Percentiles rank a stretch among this genome's conserved stretches.
phyloP scores from a whole-genome alignment of 352 stramenopile species.

The Globisporangium mamillatum region DNA sequence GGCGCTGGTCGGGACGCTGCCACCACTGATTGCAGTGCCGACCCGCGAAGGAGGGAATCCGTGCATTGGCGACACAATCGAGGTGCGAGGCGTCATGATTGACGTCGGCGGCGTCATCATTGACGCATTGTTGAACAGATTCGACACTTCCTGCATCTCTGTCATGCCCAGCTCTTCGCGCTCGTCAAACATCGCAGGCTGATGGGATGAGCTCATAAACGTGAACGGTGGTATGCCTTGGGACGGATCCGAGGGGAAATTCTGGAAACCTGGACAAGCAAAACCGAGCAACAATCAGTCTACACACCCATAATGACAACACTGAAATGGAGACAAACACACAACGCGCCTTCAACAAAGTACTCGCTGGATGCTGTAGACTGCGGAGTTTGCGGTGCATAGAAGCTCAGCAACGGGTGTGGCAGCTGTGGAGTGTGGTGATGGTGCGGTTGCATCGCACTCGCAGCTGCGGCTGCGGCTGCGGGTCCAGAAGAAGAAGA shows the following conservation, averaged over 20 bases:
- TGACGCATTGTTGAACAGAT: slow-evolving; percentile 15
- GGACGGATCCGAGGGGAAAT: slow-evolving; percentile 9
- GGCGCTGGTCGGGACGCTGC: not conserved
- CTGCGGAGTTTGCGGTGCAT: slow-evolving; percentile 8
- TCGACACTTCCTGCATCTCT: slow-evolving; percentile 17
- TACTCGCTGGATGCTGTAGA: slow-evolving; percentile 7
- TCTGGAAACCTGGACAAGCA: slow-evolving; percentile 10
- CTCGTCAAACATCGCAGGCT: slow-evolving; percentile 17
- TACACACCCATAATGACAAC: not conserved
- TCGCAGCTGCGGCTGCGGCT: not conserved
- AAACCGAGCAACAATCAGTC: not conserved
- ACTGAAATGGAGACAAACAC: not conserved
- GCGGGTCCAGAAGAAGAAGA: not conserved
- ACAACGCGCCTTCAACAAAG: slow-evolving; percentile 16
- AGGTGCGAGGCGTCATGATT: slow-evolving; percentile 14
- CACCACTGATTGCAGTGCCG: not conserved
- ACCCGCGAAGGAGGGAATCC: slow-evolving; percentile 6
- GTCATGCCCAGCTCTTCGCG: slow-evolving; percentile 11
- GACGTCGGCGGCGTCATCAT: slow-evolving; percentile 18
- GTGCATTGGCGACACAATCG: slow-evolving; percentile 17
- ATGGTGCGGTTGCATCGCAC: slow-evolving; percentile 6
- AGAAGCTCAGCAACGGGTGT: slow-evolving; percentile 8
- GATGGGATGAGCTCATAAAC: slow-evolving; percentile 1
- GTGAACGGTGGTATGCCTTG: slow-evolving; percentile 8
- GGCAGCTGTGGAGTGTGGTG: slow-evolving; percentile 4